A percentile compares a stretch with the other conserved stretches of the same genome.
These are phyloP conservation scores for Acacia crassicarpa DNA, from an alignment of 306 rosid genomes.

Conservation along the genomic window DNA sequence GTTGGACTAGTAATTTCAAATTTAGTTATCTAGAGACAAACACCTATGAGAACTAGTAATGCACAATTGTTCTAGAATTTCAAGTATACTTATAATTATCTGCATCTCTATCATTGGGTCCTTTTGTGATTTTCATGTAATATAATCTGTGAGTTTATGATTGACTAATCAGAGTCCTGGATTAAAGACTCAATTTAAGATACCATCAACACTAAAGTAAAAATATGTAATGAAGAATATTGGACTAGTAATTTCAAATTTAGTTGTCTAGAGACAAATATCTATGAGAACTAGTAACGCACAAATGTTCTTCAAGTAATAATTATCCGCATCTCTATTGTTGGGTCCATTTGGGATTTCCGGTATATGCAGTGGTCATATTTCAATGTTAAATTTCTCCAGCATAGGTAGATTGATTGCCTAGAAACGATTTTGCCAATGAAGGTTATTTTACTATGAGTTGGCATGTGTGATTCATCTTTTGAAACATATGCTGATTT, in stretches of 20 bases:
- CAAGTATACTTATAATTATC: background rate
- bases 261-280: background rate
- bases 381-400: slow-evolving; percentile 1
- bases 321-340: background rate
- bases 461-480: background rate
- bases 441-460: background rate
- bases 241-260: background rate
- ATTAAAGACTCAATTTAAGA: background rate
- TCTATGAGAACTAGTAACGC: background rate
- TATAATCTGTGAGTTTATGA: background rate
- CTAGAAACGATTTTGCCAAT: background rate
- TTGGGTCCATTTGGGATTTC: background rate
- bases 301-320: slow-evolving; percentile 1
- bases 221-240: background rate
- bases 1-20: no score
- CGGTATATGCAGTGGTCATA: background rate
- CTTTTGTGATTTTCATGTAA: background rate
- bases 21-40: background rate
- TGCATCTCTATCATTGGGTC: background rate
- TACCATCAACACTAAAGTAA: background rate
- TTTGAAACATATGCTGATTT: background rate
- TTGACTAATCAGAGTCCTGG: background rate
- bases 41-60: background rate
- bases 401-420: background rate
- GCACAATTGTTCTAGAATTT: background rate